These are phyloP conservation scores for Chaetomium sp. DNA, from an alignment of 2,329 filamentous ascomycete species.

Conservation along the genomic window DNA sequence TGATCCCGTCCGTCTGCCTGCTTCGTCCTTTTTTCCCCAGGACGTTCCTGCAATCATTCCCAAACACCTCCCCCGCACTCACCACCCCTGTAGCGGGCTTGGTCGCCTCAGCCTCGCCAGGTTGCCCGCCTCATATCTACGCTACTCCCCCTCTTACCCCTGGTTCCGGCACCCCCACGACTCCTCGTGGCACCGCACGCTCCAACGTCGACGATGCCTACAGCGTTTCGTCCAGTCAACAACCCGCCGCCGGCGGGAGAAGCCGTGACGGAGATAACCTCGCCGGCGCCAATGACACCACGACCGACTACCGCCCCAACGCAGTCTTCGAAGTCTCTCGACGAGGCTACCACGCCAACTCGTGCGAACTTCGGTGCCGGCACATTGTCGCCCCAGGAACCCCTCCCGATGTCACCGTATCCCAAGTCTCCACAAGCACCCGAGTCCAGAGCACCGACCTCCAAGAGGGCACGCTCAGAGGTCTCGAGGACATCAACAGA, in stretches of 20 bases:
- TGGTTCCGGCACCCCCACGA: constrained; percentile 27
- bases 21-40: constrained; percentile 14
- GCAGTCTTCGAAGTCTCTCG: constrained; percentile 39
- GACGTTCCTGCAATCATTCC: constrained; percentile 36
- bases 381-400: constrained; percentile 52
- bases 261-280: constrained; percentile 54
- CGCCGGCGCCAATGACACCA: constrained; percentile 44
- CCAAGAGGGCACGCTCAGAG: constrained; percentile 61
- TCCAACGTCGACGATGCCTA: constrained; percentile 50
- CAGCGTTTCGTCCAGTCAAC: constrained; percentile 64
- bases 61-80: constrained; percentile 39
- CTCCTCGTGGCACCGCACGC: constrained; percentile 19
- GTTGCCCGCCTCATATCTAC: constrained; percentile 35
- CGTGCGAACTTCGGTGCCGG: constrained; percentile 54
- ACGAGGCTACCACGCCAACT: constrained; percentile 64
- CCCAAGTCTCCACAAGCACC: constrained; percentile 53
- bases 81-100: constrained; percentile 39
- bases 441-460: constrained; percentile 47
- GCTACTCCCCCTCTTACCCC: constrained; percentile 6
- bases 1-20: constrained; percentile 16
- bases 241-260: constrained; percentile 50
- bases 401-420: constrained; percentile 56
- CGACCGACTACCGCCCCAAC: constrained; percentile 42
- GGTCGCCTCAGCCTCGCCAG: constrained; percentile 39
- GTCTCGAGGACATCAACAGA: constrained; percentile 62